Evolutionary conservation across 495 filamentous ascomycete species (phyloP).

Genomic region (Aspergillus funiculosus): DNA sequence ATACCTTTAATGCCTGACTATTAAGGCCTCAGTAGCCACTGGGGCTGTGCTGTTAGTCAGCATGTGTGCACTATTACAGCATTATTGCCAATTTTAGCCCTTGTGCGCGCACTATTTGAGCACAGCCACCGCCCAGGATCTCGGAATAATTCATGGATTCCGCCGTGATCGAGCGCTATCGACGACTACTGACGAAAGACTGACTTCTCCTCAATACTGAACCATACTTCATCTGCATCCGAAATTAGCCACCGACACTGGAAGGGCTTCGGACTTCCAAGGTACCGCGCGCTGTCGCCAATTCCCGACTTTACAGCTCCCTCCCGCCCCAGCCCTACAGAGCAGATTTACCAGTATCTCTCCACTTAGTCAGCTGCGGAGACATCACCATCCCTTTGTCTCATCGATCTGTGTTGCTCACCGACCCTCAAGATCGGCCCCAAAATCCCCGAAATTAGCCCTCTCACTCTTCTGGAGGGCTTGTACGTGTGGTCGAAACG

Average conservation of each 20-base stretch:
- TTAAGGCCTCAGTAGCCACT: slow-evolving; percentile 7
- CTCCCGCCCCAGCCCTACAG: slow-evolving; percentile 4
- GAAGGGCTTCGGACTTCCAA: no score
- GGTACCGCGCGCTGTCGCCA: background rate
- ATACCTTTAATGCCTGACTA: background rate
- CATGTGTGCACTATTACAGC: no score
- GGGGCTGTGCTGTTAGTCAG: slow-evolving; percentile 19
- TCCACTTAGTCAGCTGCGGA: slow-evolving; percentile 18
- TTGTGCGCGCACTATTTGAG: no score
- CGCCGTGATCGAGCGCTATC: no score
- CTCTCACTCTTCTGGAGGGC: slow-evolving; percentile 33
- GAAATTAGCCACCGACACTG: no score
- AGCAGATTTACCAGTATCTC: background rate
- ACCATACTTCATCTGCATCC: no score
- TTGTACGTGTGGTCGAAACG: slow-evolving; percentile 28
- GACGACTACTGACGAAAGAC: no score
- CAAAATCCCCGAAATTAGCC: slow-evolving; percentile 18
- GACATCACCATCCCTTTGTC: slow-evolving; percentile 18
- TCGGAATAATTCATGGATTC: no score
- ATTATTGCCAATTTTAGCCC: no score
- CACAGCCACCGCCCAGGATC: no score
- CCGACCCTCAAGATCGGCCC: slow-evolving; percentile 5
- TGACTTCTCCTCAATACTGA: no score
- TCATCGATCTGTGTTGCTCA: slow-evolving; percentile 10
- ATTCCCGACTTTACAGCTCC: no score